These are phyloP conservation scores for Thermochaetoides thermophila DNA, from an alignment of 495 filamentous ascomycete species.

Conservation along the genomic window DNA sequence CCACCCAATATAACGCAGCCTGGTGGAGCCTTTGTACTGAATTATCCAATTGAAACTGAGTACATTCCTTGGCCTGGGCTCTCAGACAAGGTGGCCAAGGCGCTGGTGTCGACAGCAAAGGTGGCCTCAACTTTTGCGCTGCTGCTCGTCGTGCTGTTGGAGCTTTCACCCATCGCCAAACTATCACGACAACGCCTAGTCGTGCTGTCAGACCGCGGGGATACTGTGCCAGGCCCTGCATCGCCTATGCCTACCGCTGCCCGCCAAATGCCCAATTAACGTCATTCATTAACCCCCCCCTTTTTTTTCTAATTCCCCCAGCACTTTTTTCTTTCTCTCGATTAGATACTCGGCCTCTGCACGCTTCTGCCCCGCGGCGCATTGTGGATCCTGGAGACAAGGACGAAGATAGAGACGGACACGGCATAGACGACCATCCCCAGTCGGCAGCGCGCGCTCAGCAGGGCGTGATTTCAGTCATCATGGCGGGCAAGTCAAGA, in stretches of 20 bases:
- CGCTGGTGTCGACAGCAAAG: constrained; percentile 11
- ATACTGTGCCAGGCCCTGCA: too few relatives aligned
- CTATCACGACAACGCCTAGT: neutral
- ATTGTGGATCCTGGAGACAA: constrained; percentile 3
- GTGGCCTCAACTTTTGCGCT: constrained; percentile 16
- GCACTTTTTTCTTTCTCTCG: neutral
- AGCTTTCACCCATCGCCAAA: constrained; percentile 1
- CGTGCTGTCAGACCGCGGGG: neutral
- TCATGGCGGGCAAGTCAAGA: constrained; percentile 57
- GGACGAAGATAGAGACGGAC: neutral
- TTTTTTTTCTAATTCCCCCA: too few relatives aligned
- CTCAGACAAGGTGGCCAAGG: constrained; percentile 1
- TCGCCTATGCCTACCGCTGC: too few relatives aligned
- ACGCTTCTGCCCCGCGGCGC: too few relatives aligned
- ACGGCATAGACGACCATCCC: constrained; percentile 1
- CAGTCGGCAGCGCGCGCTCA: constrained; percentile 3
- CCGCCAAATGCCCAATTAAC: constrained; percentile 9
- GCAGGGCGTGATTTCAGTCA: constrained; percentile 9
- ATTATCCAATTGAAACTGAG: too few relatives aligned
- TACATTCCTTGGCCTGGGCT: too few relatives aligned
- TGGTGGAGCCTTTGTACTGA: too few relatives aligned
- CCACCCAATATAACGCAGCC: too few relatives aligned
- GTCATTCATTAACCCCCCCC: constrained; percentile 6
- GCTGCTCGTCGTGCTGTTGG: constrained; percentile 4
- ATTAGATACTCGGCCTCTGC: neutral